Evolutionary conservation across 345 rosid genomes (phyloP).

Genomic region (Excoecaria cochinchinensis): DNA sequence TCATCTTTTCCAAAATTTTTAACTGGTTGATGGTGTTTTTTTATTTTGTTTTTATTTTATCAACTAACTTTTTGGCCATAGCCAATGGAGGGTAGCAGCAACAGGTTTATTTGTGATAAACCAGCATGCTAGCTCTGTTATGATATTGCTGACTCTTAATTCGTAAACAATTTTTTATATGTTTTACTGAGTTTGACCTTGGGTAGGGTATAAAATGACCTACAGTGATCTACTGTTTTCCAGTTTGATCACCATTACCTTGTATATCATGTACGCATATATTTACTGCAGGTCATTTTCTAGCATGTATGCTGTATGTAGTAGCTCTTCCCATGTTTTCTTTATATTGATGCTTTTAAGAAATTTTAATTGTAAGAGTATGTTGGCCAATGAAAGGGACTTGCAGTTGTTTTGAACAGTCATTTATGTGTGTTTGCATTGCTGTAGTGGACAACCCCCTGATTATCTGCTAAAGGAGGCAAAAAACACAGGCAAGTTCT

Average conservation of each 20-base stretch:
- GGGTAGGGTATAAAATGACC: too few relatives aligned
- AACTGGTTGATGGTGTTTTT: too few relatives aligned
- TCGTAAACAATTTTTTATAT: too few relatives aligned
- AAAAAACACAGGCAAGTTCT: slow-evolving; percentile 80
- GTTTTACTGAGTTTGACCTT: too few relatives aligned
- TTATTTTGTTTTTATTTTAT: too few relatives aligned
- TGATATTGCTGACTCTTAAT: background rate
- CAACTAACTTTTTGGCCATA: background rate
- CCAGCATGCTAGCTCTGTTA: background rate
- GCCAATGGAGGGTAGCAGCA: background rate
- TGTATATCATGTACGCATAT: background rate
- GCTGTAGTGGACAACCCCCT: slow-evolving; percentile 88
- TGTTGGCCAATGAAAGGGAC: background rate
- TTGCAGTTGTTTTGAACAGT: slow-evolving; percentile 19
- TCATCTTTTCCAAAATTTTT: background rate
- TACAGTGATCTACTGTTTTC: background rate
- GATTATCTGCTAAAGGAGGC: slow-evolving; percentile 94
- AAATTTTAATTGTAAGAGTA: background rate
- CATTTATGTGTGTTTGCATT: slow-evolving; percentile 34
- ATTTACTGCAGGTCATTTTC: background rate
- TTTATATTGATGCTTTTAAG: background rate
- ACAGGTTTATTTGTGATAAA: background rate
- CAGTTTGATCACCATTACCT: background rate
- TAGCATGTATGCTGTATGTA: background rate
- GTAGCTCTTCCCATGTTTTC: background rate